Base-by-base conservation (phyloP, 1,139 yeast species). In the Diutina mesorugosa region DNA sequence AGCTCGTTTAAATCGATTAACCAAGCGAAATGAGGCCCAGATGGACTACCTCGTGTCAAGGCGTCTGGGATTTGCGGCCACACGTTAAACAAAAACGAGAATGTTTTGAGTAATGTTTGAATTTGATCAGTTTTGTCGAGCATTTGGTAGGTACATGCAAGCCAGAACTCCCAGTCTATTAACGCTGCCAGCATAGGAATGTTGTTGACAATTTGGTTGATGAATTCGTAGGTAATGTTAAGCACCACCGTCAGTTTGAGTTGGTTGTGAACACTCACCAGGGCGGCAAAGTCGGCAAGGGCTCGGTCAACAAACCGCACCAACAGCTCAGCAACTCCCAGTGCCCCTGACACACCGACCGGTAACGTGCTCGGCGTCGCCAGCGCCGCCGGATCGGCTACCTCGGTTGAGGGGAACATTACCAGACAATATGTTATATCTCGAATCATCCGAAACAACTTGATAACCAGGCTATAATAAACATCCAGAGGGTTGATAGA, bases 81-180 rank as follows among this genome's bases (percentile, higher is more conserved):
- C 2, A 84, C 68, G 65, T 87, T 86, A 70, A 84, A 88, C 57
- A 89, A 67, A 59, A 85, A 78, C 3, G 91, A 81, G 54, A 88
- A 67, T 26, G 83, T 81, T 59, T 87, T 79, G 50, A 86, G 72
- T 58, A 86, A 80, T 29, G 80, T 76, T 61, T 83, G 85, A 59
- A 83, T 74, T 65, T 83, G 88, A 56, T 83, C 84, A 8, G 89
- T 80, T 57, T 71, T 69, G 12, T 73, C 66, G 29, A 87, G 67
- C 84, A 87, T 80, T 62, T 80, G 73, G 60, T 79, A 73, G 26
- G 77, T 69, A 29, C 87, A 84, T 57, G 78, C 73, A 10, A 86
- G 67, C 96, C 96, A 89, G 64, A 89, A 88, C 57, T 74, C 74
- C 95, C 96, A 89, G 69, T 85, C 79, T 32, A 38, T 38, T 10